Evolutionary conservation across 2,329 filamentous ascomycete species (phyloP).

Genomic region (Apiospora marii): DNA sequence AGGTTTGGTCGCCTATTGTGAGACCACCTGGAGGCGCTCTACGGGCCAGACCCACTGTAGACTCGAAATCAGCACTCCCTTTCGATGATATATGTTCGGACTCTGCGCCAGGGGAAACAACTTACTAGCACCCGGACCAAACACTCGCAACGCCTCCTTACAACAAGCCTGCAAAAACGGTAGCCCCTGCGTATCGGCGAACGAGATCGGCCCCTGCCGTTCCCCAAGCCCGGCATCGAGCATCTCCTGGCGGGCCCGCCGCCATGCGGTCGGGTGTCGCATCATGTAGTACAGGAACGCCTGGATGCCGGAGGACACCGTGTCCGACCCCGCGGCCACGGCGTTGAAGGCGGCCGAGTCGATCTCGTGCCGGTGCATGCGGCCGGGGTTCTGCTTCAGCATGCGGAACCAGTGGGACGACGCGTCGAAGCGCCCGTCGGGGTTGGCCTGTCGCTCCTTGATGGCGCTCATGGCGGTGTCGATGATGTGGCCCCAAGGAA

Average conservation of each 20-base stretch:
- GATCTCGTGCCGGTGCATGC: constrained; percentile 22
- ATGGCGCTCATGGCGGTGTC: constrained; percentile 20
- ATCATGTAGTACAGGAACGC: constrained; percentile 26
- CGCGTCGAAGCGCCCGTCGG: constrained; percentile 26
- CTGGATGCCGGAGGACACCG: constrained; percentile 21
- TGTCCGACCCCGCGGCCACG: constrained; percentile 21
- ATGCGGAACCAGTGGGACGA: constrained; percentile 26
- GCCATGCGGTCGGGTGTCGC: constrained; percentile 26
- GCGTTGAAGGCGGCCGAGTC: constrained; percentile 23
- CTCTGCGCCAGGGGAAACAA: neutral
- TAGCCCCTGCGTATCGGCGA: constrained; percentile 31
- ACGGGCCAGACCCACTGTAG: constrained; percentile 29
- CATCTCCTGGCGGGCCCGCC: constrained; percentile 30
- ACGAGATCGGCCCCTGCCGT: constrained; percentile 26
- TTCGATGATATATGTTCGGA: neutral
- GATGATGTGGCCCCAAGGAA: constrained; percentile 27
- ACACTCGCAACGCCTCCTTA: constrained; percentile 36
- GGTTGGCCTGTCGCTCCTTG: constrained; percentile 25
- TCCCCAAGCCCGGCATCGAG: constrained; percentile 25
- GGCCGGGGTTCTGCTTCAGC: constrained; percentile 21
- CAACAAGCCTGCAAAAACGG: constrained; percentile 38
- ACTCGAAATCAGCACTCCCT: constrained; percentile 25
- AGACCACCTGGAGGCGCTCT: constrained; percentile 29
- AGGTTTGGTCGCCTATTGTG: constrained; percentile 25
- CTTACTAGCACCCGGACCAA: constrained; percentile 11